These are phyloP conservation scores for Friedmanniomyces simplex DNA, from an alignment of 495 filamentous ascomycete genomes.

Conservation along the genomic window DNA sequence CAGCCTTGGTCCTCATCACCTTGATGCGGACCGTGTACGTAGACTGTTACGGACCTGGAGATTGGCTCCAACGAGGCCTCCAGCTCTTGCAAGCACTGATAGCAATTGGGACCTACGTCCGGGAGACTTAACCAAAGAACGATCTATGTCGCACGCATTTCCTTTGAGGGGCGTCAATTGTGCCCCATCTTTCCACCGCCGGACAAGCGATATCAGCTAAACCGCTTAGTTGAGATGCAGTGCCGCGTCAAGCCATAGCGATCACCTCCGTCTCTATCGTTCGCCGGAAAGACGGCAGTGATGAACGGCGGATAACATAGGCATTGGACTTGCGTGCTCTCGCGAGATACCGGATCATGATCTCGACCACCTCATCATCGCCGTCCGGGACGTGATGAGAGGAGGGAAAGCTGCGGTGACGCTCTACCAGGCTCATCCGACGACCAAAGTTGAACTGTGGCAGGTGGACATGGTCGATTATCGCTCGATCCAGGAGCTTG, in stretches of 20 bases:
- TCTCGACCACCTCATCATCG: constrained; percentile 26
- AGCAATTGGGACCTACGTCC: too few relatives aligned
- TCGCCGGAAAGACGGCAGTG: not conserved
- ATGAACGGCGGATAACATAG: not conserved
- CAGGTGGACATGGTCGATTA: constrained; percentile 21
- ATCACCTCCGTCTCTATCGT: not conserved
- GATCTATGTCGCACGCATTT: too few relatives aligned
- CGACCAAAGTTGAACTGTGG: constrained; percentile 27
- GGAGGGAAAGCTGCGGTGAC: constrained; percentile 30
- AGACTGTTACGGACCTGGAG: too few relatives aligned
- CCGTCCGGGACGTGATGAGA: constrained; percentile 39
- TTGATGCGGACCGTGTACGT: too few relatives aligned
- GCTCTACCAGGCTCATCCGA: constrained; percentile 22
- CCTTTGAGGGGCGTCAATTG: too few relatives aligned
- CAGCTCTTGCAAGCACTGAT: too few relatives aligned
- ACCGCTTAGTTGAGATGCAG: not conserved
- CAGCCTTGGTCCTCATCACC: too few relatives aligned
- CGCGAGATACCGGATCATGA: not conserved
- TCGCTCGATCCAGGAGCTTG: too few relatives aligned
- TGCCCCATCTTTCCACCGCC: not conserved
- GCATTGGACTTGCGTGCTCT: not conserved
- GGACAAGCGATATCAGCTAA: not conserved
- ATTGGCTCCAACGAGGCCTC: too few relatives aligned
- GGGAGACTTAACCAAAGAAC: too few relatives aligned
- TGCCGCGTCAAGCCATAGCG: not conserved